Evolutionary conservation across 2,329 filamentous ascomycete genomes (phyloP), one percentile per base, ranked within the genome.

Genomic region (Calonectria naviculata): DNA sequence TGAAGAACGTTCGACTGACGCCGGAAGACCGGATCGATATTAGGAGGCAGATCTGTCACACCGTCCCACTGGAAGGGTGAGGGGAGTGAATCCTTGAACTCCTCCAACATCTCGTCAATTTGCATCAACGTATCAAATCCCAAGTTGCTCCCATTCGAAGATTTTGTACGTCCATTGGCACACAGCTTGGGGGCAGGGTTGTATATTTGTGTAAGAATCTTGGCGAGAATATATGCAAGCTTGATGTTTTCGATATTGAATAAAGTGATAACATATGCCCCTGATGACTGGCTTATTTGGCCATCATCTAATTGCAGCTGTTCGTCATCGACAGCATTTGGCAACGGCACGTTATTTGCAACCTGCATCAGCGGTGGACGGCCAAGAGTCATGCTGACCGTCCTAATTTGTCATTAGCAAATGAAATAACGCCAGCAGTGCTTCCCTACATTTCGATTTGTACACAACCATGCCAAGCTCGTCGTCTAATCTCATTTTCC

Each of bases 361-460:
- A 68, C 34, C 4, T 46, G 47, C 21, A 68, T 29, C 5, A 60
- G 64, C 6, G 56, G 47, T 4, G 66, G 60, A 21, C 66, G 66
- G 19, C 58, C 66, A 3, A 68, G 47, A 4, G 66, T 68, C 66
- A 68, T 68, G 47, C 66, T 68, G 8, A 64, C 66, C 4, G 60
- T 68, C 65, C 65, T 67, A 1, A 8, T 1, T 5, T 1, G 1
- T 10, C 8, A 34, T 42, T 21, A 61, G 24, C 26, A 21, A n/a
- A 21, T 13, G 8, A 10, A 8, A 21, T 17, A n/a, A 34, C 1
- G 4, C 6, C 21, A 4, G 29, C 38, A 6, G 8, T 1, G 36
- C 56, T 44, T n/a, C n/a, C n/a, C n/a, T 29, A 44, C 66, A 68
- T 68, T 44, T 68, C 66, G 38, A 64, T 58, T n/a, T 64, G 60